These are phyloP conservation scores for Pouteria glomerata DNA, from an alignment of 148 eudicot genomes.

Conservation along the genomic window DNA sequence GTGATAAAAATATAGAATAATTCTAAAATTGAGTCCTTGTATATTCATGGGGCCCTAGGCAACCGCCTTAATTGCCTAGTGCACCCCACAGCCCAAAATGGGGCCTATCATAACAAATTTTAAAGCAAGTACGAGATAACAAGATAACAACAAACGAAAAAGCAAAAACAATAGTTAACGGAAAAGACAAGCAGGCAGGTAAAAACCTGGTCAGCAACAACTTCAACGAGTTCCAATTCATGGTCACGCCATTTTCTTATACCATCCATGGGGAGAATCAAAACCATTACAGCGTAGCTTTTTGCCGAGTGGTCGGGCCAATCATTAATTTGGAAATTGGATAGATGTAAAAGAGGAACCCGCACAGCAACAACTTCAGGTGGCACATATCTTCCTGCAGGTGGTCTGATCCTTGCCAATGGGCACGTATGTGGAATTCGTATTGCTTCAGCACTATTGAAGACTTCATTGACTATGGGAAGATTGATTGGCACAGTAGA, in stretches of 20 bases:
- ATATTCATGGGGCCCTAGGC: too few species aligned
- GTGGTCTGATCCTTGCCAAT: constrained; percentile 48
- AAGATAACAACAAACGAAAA: too few species aligned
- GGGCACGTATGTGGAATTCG: constrained; percentile 59
- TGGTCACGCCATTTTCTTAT: constrained; percentile 74
- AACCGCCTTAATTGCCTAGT: too few species aligned
- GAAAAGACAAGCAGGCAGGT: constrained; percentile 1
- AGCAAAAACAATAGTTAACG: background rate
- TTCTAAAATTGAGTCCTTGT: too few species aligned
- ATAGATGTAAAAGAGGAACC: constrained; percentile 73
- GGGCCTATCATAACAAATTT: too few species aligned
- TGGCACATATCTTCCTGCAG: constrained; percentile 40
- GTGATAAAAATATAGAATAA: too few species aligned
- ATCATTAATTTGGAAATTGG: constrained; percentile 68
- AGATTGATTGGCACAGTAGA: constrained; percentile 60
- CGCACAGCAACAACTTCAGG: constrained; percentile 83
- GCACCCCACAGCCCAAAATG: too few species aligned
- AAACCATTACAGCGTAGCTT: constrained; percentile 82
- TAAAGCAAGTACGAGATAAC: too few species aligned
- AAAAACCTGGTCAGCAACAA: constrained; percentile 83
- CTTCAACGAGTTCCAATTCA: constrained; percentile 89
- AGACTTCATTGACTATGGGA: constrained; percentile 54
- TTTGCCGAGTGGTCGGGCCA: constrained; percentile 67
- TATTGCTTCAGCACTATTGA: constrained; percentile 53
- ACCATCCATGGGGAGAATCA: constrained; percentile 65